phyloP scores from a whole-genome alignment of 208 protist species.

The Wallacemonas rigidus region DNA sequence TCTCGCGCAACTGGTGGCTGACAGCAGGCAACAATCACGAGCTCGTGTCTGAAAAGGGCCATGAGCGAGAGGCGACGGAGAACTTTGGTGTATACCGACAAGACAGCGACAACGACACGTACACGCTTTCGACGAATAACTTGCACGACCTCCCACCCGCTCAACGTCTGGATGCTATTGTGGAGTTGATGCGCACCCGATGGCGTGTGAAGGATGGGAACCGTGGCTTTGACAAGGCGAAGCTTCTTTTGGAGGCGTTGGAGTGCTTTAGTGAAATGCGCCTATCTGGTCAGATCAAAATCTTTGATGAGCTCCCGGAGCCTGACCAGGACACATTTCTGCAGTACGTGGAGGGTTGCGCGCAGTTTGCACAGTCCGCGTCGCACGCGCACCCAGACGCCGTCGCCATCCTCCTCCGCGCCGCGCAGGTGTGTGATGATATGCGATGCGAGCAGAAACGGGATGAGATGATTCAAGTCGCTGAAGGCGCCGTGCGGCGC shows the following conservation, averaged over 20 bases:
- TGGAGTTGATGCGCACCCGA: conserved; percentile 62
- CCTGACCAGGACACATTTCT: conserved; percentile 87
- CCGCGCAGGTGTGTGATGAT: conserved; percentile 86
- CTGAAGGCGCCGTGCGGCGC: conserved; percentile 60
- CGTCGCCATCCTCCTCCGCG: conserved; percentile 76
- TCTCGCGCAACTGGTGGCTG: conserved; percentile 84
- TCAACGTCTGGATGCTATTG: conserved; percentile 70
- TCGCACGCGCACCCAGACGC: conserved; percentile 86
- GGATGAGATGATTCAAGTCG: conserved; percentile 82
- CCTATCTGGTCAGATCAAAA: conserved; percentile 48
- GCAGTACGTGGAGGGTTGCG: conserved; percentile 83
- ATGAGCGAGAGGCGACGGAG: conserved; percentile 88
- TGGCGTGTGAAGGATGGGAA: conserved; percentile 86
- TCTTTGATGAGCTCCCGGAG: conserved; percentile 67
- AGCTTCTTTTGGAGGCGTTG: conserved; percentile 73
- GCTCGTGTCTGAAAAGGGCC: conserved; percentile 73
- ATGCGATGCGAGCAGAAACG: conserved; percentile 84
- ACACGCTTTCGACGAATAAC: conserved; percentile 72
- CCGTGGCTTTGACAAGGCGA: conserved; percentile 88
- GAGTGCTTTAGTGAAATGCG: conserved; percentile 92
- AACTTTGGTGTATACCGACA: conserved; percentile 77
- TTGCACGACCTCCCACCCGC: conserved; percentile 74
- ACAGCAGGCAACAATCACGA: conserved; percentile 88
- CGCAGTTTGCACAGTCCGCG: conserved; percentile 68
- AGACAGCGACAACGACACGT: conserved; percentile 74